Evolutionary conservation across 805 yeast genomes (phyloP), one percentile per base, ranked within the genome.

Genomic region (Barnettozyma wickerhamii): DNA sequence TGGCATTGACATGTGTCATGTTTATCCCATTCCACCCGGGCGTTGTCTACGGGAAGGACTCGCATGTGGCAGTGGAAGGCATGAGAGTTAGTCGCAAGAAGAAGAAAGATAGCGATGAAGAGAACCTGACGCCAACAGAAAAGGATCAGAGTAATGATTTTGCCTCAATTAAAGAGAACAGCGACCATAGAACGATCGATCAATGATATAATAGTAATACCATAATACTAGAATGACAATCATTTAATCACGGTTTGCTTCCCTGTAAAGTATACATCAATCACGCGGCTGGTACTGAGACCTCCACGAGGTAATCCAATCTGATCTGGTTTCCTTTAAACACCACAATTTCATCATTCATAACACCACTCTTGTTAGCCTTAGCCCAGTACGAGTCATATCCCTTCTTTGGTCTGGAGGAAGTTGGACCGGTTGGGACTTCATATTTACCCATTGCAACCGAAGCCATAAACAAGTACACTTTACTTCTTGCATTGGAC

Each of bases 1-100:
- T 82, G 61, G 56, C 74, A 0, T 33, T 79, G 4, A 75, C 81
- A 1, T 55, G 61, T 30, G 55, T 71, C 4, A 56, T 67, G 4
- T 59, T 79, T 54, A 64, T 84, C 1, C 58, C 74, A 2, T 68
- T 73, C 55, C 81, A 83, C 55, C 95, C 95, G 0, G 85, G 84
- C 1, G 54, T 71, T 28, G 74, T 76, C 2, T 74, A 77, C 30
- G 55, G 58, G 10, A 47, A 26, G 26, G 26, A 19, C 17, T 35
- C 39, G 10, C 27, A 33, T 7, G 29, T 38, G 14, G 19, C 37
- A 4, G 31, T 38, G 14, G 28, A 42, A 27, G 32, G 34, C 10
- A 20, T 21, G 33, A 28, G 15, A 10, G 6, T 17, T 14, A 18
- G 24, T n/a, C n/a, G n/a, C 5, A 27, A 35, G n/a, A 10, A 18